A percentile compares a stretch with the other conserved stretches of the same genome.
Conservation (phyloP, 306 rosid genomes). For the Cicer judaicum region DNA sequence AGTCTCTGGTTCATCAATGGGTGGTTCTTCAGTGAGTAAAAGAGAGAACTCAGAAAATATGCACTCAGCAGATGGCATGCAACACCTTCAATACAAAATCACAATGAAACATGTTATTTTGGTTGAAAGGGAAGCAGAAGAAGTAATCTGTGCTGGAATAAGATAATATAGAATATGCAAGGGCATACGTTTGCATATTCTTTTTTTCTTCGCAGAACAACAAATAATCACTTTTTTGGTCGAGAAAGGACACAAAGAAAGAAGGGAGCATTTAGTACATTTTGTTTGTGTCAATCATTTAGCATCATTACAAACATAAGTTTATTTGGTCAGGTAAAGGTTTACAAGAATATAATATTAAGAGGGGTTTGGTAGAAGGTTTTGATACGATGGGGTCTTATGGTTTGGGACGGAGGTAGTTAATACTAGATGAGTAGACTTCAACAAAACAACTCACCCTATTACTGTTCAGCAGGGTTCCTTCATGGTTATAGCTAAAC, state of each 20-base stretch:
- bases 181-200: neutral
- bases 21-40: conserved; percentile 49
- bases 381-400: neutral
- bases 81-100: conserved; percentile 66
- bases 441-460: conserved; percentile 4
- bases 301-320: neutral
- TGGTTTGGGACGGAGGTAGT: neutral
- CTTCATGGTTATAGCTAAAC: neutral
- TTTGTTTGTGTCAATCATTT: conserved; percentile 6
- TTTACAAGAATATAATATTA: neutral
- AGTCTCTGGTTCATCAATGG: conserved; percentile 66
- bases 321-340: conserved; percentile 3
- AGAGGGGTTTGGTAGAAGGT: conserved; percentile 7
- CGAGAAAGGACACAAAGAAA: neutral
- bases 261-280: neutral
- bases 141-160: conserved; percentile 10
- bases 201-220: neutral
- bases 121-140: conserved; percentile 9
- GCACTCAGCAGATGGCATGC: conserved; percentile 68
- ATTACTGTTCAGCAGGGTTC: conserved; percentile 9
- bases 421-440: neutral
- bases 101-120: conserved; percentile 39
- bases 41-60: conserved; percentile 80
- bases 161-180: conserved; percentile 12
- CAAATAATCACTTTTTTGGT: neutral